Base-by-base conservation (phyloP, 225 moss, liverwort and hornwort species). In the Physcomitrellopsis africana region DNA sequence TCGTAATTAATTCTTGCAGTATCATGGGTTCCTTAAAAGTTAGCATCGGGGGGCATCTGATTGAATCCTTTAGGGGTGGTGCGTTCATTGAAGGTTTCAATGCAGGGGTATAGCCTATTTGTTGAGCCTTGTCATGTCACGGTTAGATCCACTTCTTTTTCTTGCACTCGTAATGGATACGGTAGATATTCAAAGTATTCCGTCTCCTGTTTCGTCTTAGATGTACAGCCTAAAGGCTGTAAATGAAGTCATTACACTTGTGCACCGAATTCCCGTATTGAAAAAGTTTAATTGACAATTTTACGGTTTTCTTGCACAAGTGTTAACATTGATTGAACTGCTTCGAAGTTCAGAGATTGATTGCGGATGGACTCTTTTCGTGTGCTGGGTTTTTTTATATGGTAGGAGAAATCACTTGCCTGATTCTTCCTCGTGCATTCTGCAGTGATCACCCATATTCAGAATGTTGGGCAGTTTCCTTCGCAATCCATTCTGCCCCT, bases 331-430 rank as follows among this genome's bases (percentile, higher is more conserved):
- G 73, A 63, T 57, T 53, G 41, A 78, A 6, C 53, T 53, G 54
- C 27, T 62, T 67, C 41, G 47, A 19, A 46, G 78, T 82, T 82
- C 76, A n/a, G 44, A 68, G 23, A 63, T 72, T 37, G 68, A 63
- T 70, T 60, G 37, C 65, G 19, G 74, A 45, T 60, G 51, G 65
- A 62, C 63, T 72, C 51, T 63, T 49, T 48, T 78, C 65, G 47
- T 60, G 60, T 51, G 45, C 58, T 74, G 75, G 48, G 26, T 24
- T 32, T 74, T 71, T 57, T 62, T 51, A 65, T 43, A 51, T 74
- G 60, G 46, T 65, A 44, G 59, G 51, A 45, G 58, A 72, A 76
- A 68, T 52, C 64, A 55, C 53, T 63, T 60, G 67, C 41, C 22
- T 47, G 13, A 13, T 27, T 72, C 64, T 27, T 16, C 27, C 68